phyloP scores from a whole-genome alignment of 106 monocot species.

The Allium fistulosum region DNA sequence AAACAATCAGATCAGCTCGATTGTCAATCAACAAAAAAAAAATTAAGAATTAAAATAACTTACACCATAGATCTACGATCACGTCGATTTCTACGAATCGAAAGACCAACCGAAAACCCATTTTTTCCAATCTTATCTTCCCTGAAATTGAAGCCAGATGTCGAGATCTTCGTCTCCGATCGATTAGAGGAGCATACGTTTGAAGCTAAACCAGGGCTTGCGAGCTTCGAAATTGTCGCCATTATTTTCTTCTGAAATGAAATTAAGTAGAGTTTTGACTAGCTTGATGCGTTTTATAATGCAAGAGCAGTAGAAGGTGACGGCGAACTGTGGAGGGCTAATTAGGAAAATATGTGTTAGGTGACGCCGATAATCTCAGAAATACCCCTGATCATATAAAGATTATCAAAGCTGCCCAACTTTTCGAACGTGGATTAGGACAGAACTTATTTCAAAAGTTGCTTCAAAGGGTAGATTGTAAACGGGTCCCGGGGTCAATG shows the following conservation, averaged over 20 bases:
- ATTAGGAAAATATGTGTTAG: neutral
- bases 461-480: no score
- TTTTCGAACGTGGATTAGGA: no score
- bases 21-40: neutral
- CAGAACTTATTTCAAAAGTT: no score
- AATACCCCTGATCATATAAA: no score
- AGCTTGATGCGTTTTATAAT: neutral
- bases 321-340: constrained; percentile 4
- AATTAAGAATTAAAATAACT: constrained; percentile 1
- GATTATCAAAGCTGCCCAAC: no score
- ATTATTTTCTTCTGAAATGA: constrained; percentile 12
- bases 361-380: no score
- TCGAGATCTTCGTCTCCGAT: constrained; percentile 24
- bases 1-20: neutral
- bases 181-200: constrained; percentile 11
- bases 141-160: constrained; percentile 2
- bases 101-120: constrained; percentile 20
- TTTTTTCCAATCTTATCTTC: neutral
- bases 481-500: no score
- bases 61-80: constrained; percentile 37
- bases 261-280: neutral
- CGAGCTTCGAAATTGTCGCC: constrained; percentile 58
- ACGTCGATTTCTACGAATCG: constrained; percentile 19
- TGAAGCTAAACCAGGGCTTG: constrained; percentile 23
- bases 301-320: neutral